A percentile compares a stretch with the other conserved stretches of the same genome.
phyloP scores from a whole-genome alignment of 2,329 filamentous ascomycete species.

The Colletotrichum incanum region DNA sequence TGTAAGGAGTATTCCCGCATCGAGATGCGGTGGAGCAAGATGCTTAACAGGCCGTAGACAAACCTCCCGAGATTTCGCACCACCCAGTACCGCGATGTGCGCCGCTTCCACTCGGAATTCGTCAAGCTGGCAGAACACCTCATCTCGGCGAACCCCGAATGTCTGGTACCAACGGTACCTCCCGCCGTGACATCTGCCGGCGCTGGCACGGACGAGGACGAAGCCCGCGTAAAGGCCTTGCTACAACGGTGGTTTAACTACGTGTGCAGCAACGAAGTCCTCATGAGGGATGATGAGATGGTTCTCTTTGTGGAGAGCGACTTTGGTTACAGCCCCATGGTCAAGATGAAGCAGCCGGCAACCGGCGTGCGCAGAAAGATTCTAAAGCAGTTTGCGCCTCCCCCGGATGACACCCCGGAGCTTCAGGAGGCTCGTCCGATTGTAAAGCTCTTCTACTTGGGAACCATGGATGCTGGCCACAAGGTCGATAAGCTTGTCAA shows the following conservation, averaged over 20 bases:
- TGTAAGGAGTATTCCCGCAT: conserved; percentile 68
- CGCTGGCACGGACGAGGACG: conserved; percentile 96
- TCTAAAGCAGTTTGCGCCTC: conserved; percentile 97
- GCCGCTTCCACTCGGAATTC: conserved; percentile 95
- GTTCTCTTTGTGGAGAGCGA: conserved; percentile 99
- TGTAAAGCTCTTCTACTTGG: conserved; percentile 96
- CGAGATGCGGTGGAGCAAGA: background rate
- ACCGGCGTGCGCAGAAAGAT: conserved; percentile 96
- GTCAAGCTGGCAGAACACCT: conserved; percentile 96
- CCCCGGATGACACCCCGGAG: conserved; percentile 96
- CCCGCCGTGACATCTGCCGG: conserved; percentile 95
- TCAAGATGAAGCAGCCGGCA: conserved; percentile 95
- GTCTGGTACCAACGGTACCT: conserved; percentile 93
- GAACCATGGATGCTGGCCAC: conserved; percentile 96
- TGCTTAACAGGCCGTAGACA: conserved; percentile 71
- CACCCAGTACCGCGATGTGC: conserved; percentile 97
- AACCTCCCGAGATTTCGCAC: conserved; percentile 99
- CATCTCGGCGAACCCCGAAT: conserved; percentile 97
- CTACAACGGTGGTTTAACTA: conserved; percentile 97
- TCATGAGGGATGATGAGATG: conserved; percentile 97
- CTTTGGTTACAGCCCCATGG: conserved; percentile 96
- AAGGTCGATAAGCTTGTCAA: conserved; percentile 97
- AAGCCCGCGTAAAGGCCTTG: conserved; percentile 87
- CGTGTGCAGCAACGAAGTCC: conserved; percentile 90
- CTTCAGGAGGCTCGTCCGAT: conserved; percentile 89